Base-by-base conservation (phyloP, 345 rosid species). In the Aurinia saxatilis region DNA sequence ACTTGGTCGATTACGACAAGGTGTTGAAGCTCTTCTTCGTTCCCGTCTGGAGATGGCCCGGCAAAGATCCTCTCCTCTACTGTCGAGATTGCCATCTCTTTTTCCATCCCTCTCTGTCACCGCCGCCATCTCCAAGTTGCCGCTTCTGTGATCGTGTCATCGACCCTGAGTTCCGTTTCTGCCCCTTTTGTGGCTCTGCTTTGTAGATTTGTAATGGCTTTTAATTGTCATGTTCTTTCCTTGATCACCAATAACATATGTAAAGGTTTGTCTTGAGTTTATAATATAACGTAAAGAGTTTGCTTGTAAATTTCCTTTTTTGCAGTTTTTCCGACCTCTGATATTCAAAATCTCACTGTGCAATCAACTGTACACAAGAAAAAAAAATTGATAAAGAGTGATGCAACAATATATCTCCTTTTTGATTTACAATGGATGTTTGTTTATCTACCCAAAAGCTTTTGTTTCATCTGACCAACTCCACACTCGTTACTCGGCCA, bases 41-140 rank as follows among this genome's bases (percentile, higher is more conserved):
- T 54, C 91, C 96, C 7, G 87, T 84, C 33, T 89, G 96, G 95
- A 85, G 71, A 65, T 89, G 97, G 93, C 93, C 91, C 0, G 95
- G 77, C 0, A 82, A 85, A 58, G 85, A 85, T 0, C 86, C 82
- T 17, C 62, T 80, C 12, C 25, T 87, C 67, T 61, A 79, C 60
- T 89, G 98, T 68, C 53, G 56, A 60, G 68, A 60, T 21, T 92
- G 98, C 63, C 57, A 82, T 53, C 73, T 88, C 39, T 79, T 86
- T 58, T 89, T 82, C 63, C 95, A 93, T 8, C 79, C 50, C 14
- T 59, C 77, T 19, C 48, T 74, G 10, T 65, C 86, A 17, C 51
- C 68, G 2, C 31, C 55, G 12, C 7, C 64, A 7, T 65, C 57
- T 40, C 36, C 71, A 2, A 80, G 76, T 39, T 91, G 96, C 51